Percentiles rank a stretch among this genome's conserved stretches.
These are phyloP conservation scores for Multifurca ochricompacta DNA, from an alignment of 768 basidiomycete species.

Conservation along the genomic window DNA sequence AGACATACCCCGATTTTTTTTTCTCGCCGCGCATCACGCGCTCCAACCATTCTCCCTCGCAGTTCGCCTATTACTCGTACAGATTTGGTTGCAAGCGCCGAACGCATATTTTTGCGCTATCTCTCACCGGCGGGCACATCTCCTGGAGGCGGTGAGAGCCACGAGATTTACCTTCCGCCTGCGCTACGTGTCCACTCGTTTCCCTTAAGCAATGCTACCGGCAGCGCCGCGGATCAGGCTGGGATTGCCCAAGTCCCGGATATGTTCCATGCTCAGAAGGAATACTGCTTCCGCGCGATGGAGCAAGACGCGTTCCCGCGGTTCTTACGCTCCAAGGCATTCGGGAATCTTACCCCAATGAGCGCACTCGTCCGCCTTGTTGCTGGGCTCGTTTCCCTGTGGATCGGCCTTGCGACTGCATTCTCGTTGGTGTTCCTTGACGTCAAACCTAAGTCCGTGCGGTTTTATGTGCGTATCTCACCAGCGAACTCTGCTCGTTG, in stretches of 20 bases:
- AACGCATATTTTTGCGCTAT: slow-evolving; percentile 94
- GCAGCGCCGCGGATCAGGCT: slow-evolving; percentile 55
- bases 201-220: slow-evolving; percentile 75
- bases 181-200: slow-evolving; percentile 87
- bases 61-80: slow-evolving; percentile 83
- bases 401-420: slow-evolving; percentile 89
- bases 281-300: slow-evolving; percentile 94
- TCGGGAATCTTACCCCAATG: slow-evolving; percentile 91
- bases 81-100: slow-evolving; percentile 88
- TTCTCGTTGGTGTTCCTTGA: slow-evolving; percentile 94
- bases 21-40: slow-evolving; percentile 72
- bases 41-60: slow-evolving; percentile 91
- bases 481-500: neutral
- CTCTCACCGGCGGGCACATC: slow-evolving; percentile 75
- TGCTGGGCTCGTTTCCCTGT: slow-evolving; percentile 75
- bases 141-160: slow-evolving; percentile 77
- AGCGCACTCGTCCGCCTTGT: slow-evolving; percentile 82
- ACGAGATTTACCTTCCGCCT: slow-evolving; percentile 96
- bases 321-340: slow-evolving; percentile 95
- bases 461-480: slow-evolving; percentile 79
- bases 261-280: slow-evolving; percentile 95
- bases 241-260: slow-evolving; percentile 90
- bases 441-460: slow-evolving; percentile 82
- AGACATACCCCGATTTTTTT: slow-evolving; percentile 72
- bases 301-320: slow-evolving; percentile 92